Evolutionary conservation across 768 basidiomycete species (phyloP).

Genomic region (Phanerochaete sordida): DNA sequence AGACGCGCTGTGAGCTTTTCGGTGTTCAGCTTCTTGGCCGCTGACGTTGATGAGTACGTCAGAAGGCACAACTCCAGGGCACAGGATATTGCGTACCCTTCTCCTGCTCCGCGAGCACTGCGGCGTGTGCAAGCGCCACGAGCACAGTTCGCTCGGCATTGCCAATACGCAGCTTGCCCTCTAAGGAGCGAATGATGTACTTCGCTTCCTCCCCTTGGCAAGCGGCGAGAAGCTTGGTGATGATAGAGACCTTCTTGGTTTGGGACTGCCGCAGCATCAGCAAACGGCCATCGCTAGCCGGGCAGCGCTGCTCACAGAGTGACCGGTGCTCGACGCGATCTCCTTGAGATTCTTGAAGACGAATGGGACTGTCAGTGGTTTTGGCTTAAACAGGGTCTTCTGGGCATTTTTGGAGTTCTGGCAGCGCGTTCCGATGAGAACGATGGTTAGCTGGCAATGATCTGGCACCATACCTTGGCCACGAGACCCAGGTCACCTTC

Average conservation of each 20-base stretch:
- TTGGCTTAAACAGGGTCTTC: slow-evolving; percentile 92
- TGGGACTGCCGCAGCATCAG: slow-evolving; percentile 59
- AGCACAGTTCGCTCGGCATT: slow-evolving; percentile 96
- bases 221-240: slow-evolving; percentile 89
- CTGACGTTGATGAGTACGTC: slow-evolving; percentile 33
- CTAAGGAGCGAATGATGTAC: slow-evolving; percentile 91
- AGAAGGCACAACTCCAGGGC: not conserved
- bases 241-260: slow-evolving; percentile 91
- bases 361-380: slow-evolving; percentile 80
- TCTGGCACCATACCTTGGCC: slow-evolving; percentile 87
- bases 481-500: slow-evolving; percentile 96
- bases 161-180: slow-evolving; percentile 96
- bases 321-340: slow-evolving; percentile 82
- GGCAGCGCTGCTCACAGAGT: slow-evolving; percentile 52
- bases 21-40: slow-evolving; percentile 65
- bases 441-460: not conserved
- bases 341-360: slow-evolving; percentile 91
- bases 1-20: slow-evolving; percentile 71
- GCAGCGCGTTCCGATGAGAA: not conserved
- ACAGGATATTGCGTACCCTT: slow-evolving; percentile 33
- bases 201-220: slow-evolving; percentile 93
- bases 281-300: not conserved
- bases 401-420: slow-evolving; percentile 93
- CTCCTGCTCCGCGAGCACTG: slow-evolving; percentile 78
- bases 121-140: slow-evolving; percentile 90